Conservation (phyloP, 2,329 filamentous ascomycete species). For the Diaporthe caulivora region DNA sequence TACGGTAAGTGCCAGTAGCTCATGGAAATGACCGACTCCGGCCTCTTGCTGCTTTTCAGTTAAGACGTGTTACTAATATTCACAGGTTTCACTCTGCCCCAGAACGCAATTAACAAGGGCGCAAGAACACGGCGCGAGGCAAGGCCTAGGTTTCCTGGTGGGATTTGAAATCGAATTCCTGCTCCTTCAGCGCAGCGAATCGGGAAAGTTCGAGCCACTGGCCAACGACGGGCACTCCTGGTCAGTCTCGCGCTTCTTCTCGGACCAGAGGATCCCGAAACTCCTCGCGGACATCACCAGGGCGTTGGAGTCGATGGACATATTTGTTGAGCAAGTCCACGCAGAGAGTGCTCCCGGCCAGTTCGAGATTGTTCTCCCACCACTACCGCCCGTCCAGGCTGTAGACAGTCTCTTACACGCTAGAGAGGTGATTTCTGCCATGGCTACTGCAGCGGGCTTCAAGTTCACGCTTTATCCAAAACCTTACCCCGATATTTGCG, state of each 20-base stretch:
- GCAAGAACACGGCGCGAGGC: constrained; percentile 61
- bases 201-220: constrained; percentile 56
- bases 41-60: too few species aligned
- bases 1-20: constrained; percentile 13
- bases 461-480: constrained; percentile 81
- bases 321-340: constrained; percentile 80
- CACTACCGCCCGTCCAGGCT: constrained; percentile 72
- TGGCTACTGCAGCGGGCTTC: constrained; percentile 72
- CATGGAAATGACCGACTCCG: background rate
- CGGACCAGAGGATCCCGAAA: constrained; percentile 66
- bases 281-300: constrained; percentile 76
- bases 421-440: constrained; percentile 75
- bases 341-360: constrained; percentile 80
- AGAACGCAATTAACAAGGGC: constrained; percentile 71
- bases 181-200: constrained; percentile 66
- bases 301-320: constrained; percentile 70
- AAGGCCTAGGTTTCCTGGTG: constrained; percentile 71
- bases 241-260: constrained; percentile 74
- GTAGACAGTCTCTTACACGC: constrained; percentile 80
- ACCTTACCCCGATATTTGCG: constrained; percentile 68
- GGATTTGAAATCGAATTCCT: constrained; percentile 89
- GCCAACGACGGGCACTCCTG: constrained; percentile 77
- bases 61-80: constrained; percentile 26
- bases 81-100: constrained; percentile 70
- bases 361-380: constrained; percentile 81